Evolutionary conservation across 768 basidiomycete genomes (phyloP), one percentile per base, ranked within the genome.

Genomic region (Podaxis sp.): DNA sequence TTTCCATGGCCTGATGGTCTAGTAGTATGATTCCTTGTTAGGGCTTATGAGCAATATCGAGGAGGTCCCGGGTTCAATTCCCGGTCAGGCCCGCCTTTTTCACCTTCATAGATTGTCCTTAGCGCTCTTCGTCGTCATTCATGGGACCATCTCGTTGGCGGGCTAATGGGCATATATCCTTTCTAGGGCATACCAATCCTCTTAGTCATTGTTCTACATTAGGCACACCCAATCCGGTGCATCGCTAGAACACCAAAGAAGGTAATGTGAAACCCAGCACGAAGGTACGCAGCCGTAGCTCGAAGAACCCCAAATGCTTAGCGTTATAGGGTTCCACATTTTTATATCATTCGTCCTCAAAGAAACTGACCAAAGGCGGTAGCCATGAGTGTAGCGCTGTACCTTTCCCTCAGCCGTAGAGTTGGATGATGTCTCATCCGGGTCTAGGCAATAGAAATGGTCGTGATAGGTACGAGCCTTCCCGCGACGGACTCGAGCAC

Each of bases 1-100:
- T n/a, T 11, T 4, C 4, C 37, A 51, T 44, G 59, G 59, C 59
- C 59, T 61, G 59, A 61, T 61, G 59, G 59, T 61, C 81, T 83
- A 82, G 82, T 82, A 78, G 82, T 80, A 83, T 82, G 82, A 84
- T 82, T 82, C 82, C 79, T 82, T 80, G 79, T 84, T 82, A 79
- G 81, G 81, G 82, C 48, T 32, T 16, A 18, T 13, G 38, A 35
- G 59, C 58, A 48, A 65, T 68, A 61, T 86, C 82, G 86, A 87
- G 86, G 86, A 88, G 87, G 88, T 88, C 86, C 86, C 81, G 86
- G 86, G 87, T 89, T 89, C 87, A 87, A 89, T 88, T 87, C 87
- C 86, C 85, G 82, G 85, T 81, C 79, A 86, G 85, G 86, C 84
- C 85, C 80, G 27, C 38, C 9, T 37, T n/a, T n/a, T 51, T 27